phyloP scores from a whole-genome alignment of 441 rosid species.

The Bruguiera hainesii region DNA sequence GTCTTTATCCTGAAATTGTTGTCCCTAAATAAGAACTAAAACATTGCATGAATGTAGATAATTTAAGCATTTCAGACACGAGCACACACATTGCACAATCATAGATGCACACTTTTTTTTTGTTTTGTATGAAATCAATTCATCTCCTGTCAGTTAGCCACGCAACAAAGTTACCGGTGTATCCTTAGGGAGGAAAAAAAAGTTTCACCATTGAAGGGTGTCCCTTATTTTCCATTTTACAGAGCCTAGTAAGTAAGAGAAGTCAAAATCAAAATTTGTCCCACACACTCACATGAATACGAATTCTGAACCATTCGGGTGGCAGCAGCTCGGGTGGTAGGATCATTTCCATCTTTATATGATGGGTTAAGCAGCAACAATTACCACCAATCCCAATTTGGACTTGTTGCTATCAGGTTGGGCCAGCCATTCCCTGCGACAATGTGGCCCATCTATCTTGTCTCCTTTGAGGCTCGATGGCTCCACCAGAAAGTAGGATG shows the following conservation, averaged over 20 bases:
- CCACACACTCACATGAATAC: background rate
- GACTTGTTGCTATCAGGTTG: conserved; percentile 23
- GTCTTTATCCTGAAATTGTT: too few relatives aligned
- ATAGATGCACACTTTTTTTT: too few relatives aligned
- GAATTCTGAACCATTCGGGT: conserved; percentile 2
- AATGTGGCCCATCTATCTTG: conserved; percentile 8
- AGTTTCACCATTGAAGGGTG: too few relatives aligned
- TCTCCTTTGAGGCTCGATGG: conserved; percentile 12
- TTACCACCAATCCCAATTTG: conserved; percentile 1
- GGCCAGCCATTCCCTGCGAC: background rate
- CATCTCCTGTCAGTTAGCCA: too few relatives aligned
- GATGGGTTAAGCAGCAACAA: background rate
- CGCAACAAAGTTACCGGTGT: too few relatives aligned
- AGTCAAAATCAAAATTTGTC: conserved; percentile 1
- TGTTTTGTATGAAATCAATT: too few relatives aligned
- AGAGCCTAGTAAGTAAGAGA: background rate
- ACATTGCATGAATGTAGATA: too few relatives aligned
- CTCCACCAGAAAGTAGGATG: conserved; percentile 7
- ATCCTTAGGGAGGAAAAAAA: too few relatives aligned
- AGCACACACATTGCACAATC: too few relatives aligned
- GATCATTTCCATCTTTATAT: conserved; percentile 6
- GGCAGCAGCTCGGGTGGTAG: conserved; percentile 13
- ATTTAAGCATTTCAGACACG: too few relatives aligned
- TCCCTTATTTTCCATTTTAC: background rate
- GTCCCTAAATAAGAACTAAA: too few relatives aligned